Conservation (phyloP, 495 filamentous ascomycete genomes). For the Bacidia gigantensis region DNA sequence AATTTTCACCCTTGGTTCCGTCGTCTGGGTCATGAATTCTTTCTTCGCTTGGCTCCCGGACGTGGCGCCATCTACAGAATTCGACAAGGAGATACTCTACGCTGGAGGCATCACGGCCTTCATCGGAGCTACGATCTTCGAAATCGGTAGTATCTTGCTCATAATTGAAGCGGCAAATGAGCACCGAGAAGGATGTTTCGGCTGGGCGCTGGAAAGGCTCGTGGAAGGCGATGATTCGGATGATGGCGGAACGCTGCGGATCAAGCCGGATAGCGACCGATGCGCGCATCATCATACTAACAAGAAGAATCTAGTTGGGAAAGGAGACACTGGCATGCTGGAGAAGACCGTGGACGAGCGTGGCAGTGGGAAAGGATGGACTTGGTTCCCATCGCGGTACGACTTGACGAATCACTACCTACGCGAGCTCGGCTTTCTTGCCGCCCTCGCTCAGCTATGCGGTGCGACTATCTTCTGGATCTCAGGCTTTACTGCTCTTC, state of each 20-base stretch:
- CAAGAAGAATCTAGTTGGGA: conserved; percentile 31
- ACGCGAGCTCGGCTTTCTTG: conserved; percentile 55
- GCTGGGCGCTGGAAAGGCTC: conserved; percentile 56
- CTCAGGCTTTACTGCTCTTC: conserved; percentile 49
- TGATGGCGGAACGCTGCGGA: conserved; percentile 26
- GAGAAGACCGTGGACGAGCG: neutral
- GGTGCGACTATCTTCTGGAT: conserved; percentile 52
- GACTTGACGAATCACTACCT: conserved; percentile 51
- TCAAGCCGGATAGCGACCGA: conserved; percentile 19
- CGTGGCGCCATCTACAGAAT: conserved; percentile 37
- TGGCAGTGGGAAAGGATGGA: conserved; percentile 29
- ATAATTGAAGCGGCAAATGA: conserved; percentile 59
- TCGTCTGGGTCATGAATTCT: conserved; percentile 54
- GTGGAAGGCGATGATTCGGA: too few relatives aligned
- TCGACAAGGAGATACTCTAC: conserved; percentile 34
- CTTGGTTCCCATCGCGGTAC: conserved; percentile 44
- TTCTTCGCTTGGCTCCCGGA: conserved; percentile 56
- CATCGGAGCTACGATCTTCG: conserved; percentile 57
- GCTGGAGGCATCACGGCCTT: conserved; percentile 53
- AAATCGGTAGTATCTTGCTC: conserved; percentile 49
- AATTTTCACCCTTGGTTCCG: conserved; percentile 49
- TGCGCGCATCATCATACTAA: conserved; percentile 47
- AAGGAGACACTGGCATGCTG: conserved; percentile 13
- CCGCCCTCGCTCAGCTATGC: conserved; percentile 43
- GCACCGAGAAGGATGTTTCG: conserved; percentile 52